Conservation (phyloP, 2,329 filamentous ascomycete species). For the Arthrobotrys conoides region DNA sequence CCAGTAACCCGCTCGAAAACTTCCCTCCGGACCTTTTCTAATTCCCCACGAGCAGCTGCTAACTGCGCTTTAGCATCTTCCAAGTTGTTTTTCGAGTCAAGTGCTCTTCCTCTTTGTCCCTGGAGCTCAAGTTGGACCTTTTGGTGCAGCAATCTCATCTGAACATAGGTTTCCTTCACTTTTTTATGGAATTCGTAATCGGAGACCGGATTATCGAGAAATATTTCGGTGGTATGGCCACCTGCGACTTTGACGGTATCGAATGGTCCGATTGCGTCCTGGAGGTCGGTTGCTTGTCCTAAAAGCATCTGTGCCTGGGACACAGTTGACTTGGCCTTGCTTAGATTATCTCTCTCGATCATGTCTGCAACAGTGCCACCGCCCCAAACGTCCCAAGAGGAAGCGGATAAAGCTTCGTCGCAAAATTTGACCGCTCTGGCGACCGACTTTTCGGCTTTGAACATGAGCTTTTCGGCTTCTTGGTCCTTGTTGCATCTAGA, state of each 20-base stretch:
- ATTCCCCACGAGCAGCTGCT: constrained; percentile 65
- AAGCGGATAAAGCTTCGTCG: constrained; percentile 67
- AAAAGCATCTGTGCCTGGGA: constrained; percentile 68
- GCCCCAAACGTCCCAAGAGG: constrained; percentile 71
- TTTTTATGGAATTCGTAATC: constrained; percentile 72
- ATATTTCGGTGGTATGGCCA: constrained; percentile 70
- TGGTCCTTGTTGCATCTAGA: constrained; percentile 67
- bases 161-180: constrained; percentile 69
- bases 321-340: constrained; percentile 69
- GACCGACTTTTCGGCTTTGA: constrained; percentile 66
- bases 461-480: constrained; percentile 68
- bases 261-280: constrained; percentile 67
- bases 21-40: constrained; percentile 69
- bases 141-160: constrained; percentile 66
- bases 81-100: constrained; percentile 65
- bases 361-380: constrained; percentile 68
- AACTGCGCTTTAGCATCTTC: constrained; percentile 66
- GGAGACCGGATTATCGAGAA: constrained; percentile 73
- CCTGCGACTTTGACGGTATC: constrained; percentile 68
- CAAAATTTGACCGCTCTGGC: constrained; percentile 68
- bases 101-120: constrained; percentile 63
- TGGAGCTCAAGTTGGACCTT: constrained; percentile 65
- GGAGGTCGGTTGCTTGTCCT: constrained; percentile 67
- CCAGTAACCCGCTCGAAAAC: constrained; percentile 67
- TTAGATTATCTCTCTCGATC: constrained; percentile 72